phyloP scores from a whole-genome alignment of 2,329 filamentous ascomycete species.

The Blastomyces gilchristii region DNA sequence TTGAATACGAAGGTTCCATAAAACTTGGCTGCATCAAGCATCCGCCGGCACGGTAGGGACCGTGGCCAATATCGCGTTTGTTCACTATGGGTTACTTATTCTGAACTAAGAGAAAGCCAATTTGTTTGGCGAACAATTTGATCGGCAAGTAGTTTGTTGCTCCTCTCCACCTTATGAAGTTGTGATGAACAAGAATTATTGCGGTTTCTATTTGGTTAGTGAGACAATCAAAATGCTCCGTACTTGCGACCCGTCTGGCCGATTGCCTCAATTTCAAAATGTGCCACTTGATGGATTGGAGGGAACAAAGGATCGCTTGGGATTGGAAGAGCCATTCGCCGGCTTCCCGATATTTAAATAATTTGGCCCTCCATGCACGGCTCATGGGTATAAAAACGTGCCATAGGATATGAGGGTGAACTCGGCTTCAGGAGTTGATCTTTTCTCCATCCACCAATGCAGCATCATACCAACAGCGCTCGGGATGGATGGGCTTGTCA shows the following conservation, averaged over 20 bases:
- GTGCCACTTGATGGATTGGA: background rate
- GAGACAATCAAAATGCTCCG: too few relatives aligned
- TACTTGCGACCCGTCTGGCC: background rate
- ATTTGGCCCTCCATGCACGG: background rate
- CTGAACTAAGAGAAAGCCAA: background rate
- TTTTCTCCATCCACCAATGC: background rate
- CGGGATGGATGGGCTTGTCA: background rate
- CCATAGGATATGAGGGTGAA: background rate
- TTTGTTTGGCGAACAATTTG: background rate
- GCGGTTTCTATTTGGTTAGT: background rate
- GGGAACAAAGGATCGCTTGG: constrained; percentile 2
- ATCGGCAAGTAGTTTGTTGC: background rate
- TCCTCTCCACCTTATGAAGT: background rate
- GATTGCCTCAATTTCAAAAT: background rate
- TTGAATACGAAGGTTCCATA: background rate
- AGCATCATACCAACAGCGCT: background rate
- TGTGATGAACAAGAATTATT: background rate
- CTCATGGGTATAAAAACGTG: background rate
- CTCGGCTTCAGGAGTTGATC: background rate
- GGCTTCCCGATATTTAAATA: background rate
- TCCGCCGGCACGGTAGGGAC: background rate
- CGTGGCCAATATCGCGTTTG: constrained; percentile 2
- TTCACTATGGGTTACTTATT: background rate
- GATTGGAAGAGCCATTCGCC: background rate
- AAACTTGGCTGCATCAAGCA: background rate